Percentiles rank a stretch among this genome's conserved stretches.
Evolutionary conservation across 208 protist species (phyloP).

Genomic region (Leishmania tarentolae): DNA sequence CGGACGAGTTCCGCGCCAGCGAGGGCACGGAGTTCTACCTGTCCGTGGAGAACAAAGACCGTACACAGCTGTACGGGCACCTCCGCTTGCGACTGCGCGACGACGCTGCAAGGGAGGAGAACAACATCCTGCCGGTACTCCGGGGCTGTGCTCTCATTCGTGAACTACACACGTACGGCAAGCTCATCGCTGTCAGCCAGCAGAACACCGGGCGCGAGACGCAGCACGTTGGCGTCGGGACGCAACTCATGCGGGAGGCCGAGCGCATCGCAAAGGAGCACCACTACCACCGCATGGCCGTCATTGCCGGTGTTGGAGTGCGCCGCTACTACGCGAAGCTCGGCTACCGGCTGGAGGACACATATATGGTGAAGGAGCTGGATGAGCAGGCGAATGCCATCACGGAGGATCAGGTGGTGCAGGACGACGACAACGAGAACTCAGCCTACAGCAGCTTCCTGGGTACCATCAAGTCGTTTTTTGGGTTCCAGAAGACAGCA

Average conservation of each 20-base stretch:
- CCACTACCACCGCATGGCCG: constrained; percentile 91
- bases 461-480: constrained; percentile 59
- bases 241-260: constrained; percentile 97
- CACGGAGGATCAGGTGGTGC: constrained; percentile 71
- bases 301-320: constrained; percentile 98
- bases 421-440: constrained; percentile 87
- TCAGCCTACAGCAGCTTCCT: constrained; percentile 38
- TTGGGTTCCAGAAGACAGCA: constrained; percentile 35
- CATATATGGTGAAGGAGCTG: constrained; percentile 88
- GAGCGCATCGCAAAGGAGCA: constrained; percentile 94
- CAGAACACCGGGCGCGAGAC: constrained; percentile 91
- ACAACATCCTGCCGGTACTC: constrained; percentile 89
- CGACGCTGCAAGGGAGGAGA: constrained; percentile 44
- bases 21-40: constrained; percentile 85
- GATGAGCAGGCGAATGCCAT: constrained; percentile 44
- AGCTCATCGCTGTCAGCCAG: constrained; percentile 70
- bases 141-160: constrained; percentile 94
- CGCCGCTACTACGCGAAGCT: constrained; percentile 98
- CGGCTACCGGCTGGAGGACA: constrained; percentile 93
- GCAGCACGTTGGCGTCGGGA: constrained; percentile 98
- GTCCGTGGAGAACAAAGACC: constrained; percentile 80
- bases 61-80: constrained; percentile 87
- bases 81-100: constrained; percentile 85
- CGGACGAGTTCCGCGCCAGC: constrained; percentile 81
- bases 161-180: constrained; percentile 98